phyloP scores from a whole-genome alignment of 2,329 filamentous ascomycete species.

The Botrytis paeoniae region DNA sequence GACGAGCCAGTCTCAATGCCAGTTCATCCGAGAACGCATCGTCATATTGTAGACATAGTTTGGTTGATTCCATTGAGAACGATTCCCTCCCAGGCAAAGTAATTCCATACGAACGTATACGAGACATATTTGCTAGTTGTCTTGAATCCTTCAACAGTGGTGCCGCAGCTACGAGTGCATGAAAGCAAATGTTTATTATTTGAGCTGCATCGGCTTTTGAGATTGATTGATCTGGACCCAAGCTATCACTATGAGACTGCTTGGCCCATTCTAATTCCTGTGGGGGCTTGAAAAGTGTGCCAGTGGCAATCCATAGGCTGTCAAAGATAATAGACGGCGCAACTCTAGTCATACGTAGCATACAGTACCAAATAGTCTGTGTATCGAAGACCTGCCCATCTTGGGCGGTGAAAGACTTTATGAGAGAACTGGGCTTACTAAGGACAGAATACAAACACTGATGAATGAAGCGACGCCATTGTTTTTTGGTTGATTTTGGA shows the following conservation, averaged over 20 bases:
- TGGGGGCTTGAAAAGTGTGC: constrained; percentile 56
- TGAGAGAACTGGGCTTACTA: constrained; percentile 52
- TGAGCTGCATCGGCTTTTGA: constrained; percentile 35
- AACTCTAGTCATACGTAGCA: constrained; percentile 56
- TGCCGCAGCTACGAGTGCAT: constrained; percentile 58
- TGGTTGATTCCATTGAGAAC: constrained; percentile 46
- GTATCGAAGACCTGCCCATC: constrained; percentile 54
- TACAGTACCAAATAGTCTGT: constrained; percentile 61
- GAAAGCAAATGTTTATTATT: constrained; percentile 54
- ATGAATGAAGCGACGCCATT: constrained; percentile 61
- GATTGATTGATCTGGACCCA: constrained; percentile 21
- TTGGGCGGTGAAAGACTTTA: constrained; percentile 55
- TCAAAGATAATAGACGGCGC: constrained; percentile 59
- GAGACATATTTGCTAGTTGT: constrained; percentile 56
- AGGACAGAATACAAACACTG: constrained; percentile 64
- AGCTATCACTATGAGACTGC: constrained; percentile 20
- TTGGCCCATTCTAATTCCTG: constrained; percentile 33
- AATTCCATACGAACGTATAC: constrained; percentile 46
- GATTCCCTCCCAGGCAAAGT: constrained; percentile 48
- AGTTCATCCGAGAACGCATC: constrained; percentile 62
- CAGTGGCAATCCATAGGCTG: constrained; percentile 61
- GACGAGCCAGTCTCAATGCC: constrained; percentile 55
- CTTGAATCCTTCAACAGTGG: constrained; percentile 41
- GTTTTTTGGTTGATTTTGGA: constrained; percentile 19
- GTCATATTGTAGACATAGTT: constrained; percentile 58